Evolutionary conservation across 306 rosid species (phyloP).

Genomic region (Dryas octopetala): DNA sequence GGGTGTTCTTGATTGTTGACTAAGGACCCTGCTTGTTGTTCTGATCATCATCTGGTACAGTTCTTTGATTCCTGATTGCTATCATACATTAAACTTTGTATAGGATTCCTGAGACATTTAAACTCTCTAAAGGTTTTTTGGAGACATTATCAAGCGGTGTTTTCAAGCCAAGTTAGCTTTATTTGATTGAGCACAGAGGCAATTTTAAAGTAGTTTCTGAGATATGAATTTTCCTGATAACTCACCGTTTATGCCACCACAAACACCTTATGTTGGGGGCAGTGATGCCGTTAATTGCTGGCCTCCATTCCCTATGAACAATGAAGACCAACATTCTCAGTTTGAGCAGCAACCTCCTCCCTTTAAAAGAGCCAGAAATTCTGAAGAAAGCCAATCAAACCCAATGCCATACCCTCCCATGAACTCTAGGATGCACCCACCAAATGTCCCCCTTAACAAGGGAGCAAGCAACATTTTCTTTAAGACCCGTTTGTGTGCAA

Average conservation of each 20-base stretch:
- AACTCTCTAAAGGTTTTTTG: neutral
- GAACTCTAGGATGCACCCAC: conserved; percentile 38
- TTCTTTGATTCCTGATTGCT: conserved; percentile 7
- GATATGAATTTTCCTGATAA: conserved; percentile 61
- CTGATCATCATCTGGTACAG: conserved; percentile 9
- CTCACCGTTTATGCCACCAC: conserved; percentile 41
- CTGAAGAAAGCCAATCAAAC: conserved; percentile 43
- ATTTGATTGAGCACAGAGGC: conserved; percentile 19
- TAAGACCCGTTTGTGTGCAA: conserved; percentile 88
- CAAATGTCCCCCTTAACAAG: conserved; percentile 45
- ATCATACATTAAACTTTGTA: neutral
- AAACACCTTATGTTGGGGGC: conserved; percentile 36
- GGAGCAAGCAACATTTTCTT: conserved; percentile 67
- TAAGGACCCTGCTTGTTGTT: conserved; percentile 5
- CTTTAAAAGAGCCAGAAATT: conserved; percentile 57
- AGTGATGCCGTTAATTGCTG: conserved; percentile 59
- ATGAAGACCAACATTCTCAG: conserved; percentile 44
- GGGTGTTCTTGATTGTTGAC: neutral
- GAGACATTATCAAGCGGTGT: neutral
- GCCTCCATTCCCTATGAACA: conserved; percentile 51
- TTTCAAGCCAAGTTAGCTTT: neutral
- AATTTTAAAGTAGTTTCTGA: conserved; percentile 15
- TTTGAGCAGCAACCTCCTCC: conserved; percentile 42
- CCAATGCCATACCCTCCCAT: conserved; percentile 28
- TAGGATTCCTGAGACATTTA: neutral